Percentiles rank a stretch among this genome's conserved stretches.
phyloP scores from a whole-genome alignment of 306 rosid genomes.

The Alnus glutinosa region DNA sequence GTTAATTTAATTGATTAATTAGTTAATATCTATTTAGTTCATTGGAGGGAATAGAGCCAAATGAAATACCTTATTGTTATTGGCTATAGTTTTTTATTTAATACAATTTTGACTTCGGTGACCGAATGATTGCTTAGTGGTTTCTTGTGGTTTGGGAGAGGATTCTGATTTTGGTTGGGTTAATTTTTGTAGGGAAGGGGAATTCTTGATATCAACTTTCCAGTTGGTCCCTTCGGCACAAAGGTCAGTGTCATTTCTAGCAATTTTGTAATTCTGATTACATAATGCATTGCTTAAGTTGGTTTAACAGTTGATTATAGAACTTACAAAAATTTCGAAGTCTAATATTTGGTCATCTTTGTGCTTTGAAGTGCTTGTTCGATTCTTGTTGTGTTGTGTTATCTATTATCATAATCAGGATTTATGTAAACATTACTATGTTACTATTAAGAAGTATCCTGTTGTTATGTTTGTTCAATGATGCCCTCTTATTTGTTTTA shows the following conservation, averaged over 20 bases:
- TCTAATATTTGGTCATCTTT: not conserved
- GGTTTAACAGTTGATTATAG: not conserved
- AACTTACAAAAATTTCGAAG: not conserved
- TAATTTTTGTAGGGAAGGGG: constrained; percentile 54
- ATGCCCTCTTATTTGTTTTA: not conserved
- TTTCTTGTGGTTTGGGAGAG: not conserved
- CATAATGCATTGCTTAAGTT: not conserved
- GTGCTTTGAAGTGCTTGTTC: not conserved
- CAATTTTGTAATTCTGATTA: constrained; percentile 8
- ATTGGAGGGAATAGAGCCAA: not conserved
- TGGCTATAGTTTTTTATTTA: not conserved
- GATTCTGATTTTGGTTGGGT: not conserved
- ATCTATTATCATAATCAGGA: not conserved
- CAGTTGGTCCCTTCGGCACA: constrained; percentile 84
- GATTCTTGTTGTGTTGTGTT: not conserved
- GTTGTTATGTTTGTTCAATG: not conserved
- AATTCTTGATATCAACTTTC: constrained; percentile 55
- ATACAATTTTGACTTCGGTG: not conserved
- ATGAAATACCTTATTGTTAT: not conserved
- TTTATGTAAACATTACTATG: not conserved
- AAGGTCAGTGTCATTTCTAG: constrained; percentile 51
- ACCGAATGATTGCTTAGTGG: not conserved
- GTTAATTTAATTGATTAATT: not conserved
- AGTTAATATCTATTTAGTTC: not conserved
- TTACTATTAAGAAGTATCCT: not conserved